These are phyloP conservation scores for Alternaria ventricosa DNA, from an alignment of 2,329 filamentous ascomycete genomes.

Conservation along the genomic window DNA sequence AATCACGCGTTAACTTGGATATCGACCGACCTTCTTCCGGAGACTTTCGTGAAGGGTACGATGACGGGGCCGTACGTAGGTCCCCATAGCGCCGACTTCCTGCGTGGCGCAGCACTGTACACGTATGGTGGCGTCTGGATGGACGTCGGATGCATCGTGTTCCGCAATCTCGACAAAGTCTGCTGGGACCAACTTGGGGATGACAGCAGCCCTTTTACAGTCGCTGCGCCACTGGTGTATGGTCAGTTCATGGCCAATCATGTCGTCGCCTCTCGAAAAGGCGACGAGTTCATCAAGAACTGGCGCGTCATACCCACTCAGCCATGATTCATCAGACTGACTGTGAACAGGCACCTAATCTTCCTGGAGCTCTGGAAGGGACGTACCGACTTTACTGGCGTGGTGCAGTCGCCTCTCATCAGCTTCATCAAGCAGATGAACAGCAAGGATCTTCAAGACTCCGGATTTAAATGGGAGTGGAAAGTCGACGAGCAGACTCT, in stretches of 20 bases:
- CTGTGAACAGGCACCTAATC: constrained; percentile 26
- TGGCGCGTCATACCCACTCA: constrained; percentile 51
- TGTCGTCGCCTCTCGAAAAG: constrained; percentile 53
- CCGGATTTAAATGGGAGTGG: constrained; percentile 43
- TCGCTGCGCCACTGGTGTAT: constrained; percentile 38
- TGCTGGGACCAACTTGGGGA: constrained; percentile 51
- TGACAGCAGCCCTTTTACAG: constrained; percentile 43
- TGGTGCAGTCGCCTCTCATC: constrained; percentile 30
- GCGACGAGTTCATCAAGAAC: constrained; percentile 53
- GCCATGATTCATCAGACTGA: neutral
- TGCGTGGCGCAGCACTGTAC: constrained; percentile 53
- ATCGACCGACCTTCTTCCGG: constrained; percentile 39
- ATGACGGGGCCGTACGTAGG: constrained; percentile 56
- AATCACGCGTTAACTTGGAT: constrained; percentile 51
- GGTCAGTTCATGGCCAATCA: constrained; percentile 48
- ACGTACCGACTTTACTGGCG: constrained; percentile 21
- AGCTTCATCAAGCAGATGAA: constrained; percentile 34
- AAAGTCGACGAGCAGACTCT: constrained; percentile 38
- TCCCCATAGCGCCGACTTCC: constrained; percentile 56
- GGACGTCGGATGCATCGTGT: constrained; percentile 52
- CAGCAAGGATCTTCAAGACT: constrained; percentile 24
- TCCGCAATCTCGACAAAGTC: constrained; percentile 47
- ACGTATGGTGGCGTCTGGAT: constrained; percentile 52
- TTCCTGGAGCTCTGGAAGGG: constrained; percentile 36
- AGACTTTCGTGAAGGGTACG: constrained; percentile 51